Percentiles rank a stretch among this genome's conserved stretches.
phyloP scores from a whole-genome alignment of 2,329 filamentous ascomycete genomes.

The Aspergillus latus region DNA sequence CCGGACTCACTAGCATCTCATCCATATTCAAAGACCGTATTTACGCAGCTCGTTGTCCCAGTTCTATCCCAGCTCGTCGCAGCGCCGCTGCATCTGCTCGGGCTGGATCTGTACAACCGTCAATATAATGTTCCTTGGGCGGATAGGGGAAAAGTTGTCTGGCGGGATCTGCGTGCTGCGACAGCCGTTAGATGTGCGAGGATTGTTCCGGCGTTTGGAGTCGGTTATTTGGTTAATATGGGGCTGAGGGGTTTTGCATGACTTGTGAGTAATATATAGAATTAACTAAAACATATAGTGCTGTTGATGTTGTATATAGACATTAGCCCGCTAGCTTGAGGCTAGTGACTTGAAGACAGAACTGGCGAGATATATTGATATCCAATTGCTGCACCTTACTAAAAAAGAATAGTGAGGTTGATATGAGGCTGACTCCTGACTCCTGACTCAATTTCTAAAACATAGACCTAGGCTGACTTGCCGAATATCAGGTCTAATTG shows the following conservation, averaged over 20 bases:
- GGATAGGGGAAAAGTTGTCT: constrained; percentile 63
- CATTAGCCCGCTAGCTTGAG: too few relatives aligned
- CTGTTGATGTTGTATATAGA: too few relatives aligned
- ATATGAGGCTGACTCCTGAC: too few relatives aligned
- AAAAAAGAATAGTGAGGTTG: too few relatives aligned
- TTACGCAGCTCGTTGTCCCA: constrained; percentile 72
- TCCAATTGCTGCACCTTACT: too few relatives aligned
- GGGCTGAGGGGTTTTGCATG: not conserved
- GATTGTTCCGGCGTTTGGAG: constrained; percentile 83
- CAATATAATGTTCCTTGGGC: constrained; percentile 45
- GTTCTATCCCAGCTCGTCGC: constrained; percentile 73
- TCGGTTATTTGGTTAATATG: constrained; percentile 79
- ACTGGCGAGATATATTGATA: too few relatives aligned
- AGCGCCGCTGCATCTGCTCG: constrained; percentile 81
- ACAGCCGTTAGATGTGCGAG: constrained; percentile 72
- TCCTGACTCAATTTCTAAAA: too few relatives aligned
- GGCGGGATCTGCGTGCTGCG: constrained; percentile 73
- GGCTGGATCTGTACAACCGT: constrained; percentile 81
- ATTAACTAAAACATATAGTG: too few relatives aligned
- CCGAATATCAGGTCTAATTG: too few relatives aligned
- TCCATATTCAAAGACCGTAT: constrained; percentile 24
- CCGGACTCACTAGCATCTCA: constrained; percentile 24
- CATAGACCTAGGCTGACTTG: too few relatives aligned
- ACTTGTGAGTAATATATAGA: too few relatives aligned
- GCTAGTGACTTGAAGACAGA: too few relatives aligned